phyloP scores from a whole-genome alignment of 176 grass and related monocot genomes.

The Areca catechu region DNA sequence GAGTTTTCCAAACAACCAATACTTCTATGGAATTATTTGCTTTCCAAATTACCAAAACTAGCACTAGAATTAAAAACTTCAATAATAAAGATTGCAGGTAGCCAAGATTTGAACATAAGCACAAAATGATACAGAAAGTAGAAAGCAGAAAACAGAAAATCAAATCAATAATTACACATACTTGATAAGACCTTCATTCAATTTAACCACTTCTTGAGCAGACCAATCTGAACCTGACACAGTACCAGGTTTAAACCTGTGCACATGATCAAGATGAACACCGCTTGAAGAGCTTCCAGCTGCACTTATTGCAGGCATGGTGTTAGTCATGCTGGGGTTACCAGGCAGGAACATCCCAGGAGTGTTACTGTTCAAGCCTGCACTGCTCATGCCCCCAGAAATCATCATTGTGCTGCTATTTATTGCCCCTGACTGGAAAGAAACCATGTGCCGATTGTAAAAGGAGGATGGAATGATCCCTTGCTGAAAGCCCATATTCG shows the following conservation, averaged over 20 bases:
- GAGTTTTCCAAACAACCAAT: too few species aligned
- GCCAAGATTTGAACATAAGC: too few species aligned
- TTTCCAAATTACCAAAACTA: too few species aligned
- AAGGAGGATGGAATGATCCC: conserved; percentile 42
- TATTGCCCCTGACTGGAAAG: conserved; percentile 55
- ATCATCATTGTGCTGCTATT: conserved; percentile 5
- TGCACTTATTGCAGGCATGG: conserved; percentile 27
- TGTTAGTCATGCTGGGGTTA: conserved; percentile 26
- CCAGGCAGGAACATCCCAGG: conserved; percentile 32
- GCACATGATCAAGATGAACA: conserved; percentile 14
- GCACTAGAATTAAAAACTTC: too few species aligned
- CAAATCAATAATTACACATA: conserved; percentile 9
- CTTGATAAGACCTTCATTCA: conserved; percentile 70
- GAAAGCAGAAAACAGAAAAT: background rate
- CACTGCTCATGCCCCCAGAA: conserved; percentile 29
- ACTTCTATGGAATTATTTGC: too few species aligned
- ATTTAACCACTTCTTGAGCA: conserved; percentile 41
- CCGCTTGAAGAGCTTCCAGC: conserved; percentile 46
- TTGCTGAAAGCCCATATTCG: conserved; percentile 75
- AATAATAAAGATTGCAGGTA: too few species aligned
- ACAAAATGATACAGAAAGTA: background rate
- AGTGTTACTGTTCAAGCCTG: conserved; percentile 32
- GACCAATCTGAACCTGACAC: conserved; percentile 50
- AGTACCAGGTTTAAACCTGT: conserved; percentile 61
- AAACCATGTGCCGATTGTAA: conserved; percentile 71